Evolutionary conservation across 163 green algal species (phyloP).

Genomic region (Prototheca cutis): DNA sequence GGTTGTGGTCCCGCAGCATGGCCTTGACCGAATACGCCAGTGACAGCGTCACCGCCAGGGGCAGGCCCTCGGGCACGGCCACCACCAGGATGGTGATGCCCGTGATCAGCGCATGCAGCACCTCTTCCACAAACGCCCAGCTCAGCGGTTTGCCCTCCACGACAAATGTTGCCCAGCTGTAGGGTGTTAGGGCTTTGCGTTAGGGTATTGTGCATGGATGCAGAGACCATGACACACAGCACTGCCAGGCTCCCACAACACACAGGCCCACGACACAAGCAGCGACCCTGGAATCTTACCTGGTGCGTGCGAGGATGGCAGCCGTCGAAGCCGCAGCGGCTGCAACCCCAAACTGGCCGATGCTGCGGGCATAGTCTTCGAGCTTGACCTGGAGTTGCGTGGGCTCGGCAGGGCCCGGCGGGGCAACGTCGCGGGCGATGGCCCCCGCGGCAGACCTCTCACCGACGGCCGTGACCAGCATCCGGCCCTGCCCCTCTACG

Average conservation of each 20-base stretch:
- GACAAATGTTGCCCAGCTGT: constrained; percentile 32
- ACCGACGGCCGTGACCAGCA: constrained; percentile 74
- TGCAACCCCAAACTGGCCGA: constrained; percentile 57
- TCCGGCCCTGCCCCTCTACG: constrained; percentile 55
- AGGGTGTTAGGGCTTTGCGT: no score
- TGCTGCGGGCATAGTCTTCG: constrained; percentile 54
- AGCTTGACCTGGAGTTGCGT: constrained; percentile 67
- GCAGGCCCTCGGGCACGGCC: constrained; percentile 84
- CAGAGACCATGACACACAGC: no score
- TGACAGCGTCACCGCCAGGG: constrained; percentile 78
- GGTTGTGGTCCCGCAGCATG: constrained; percentile 82
- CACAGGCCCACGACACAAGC: not conserved
- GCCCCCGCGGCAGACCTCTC: constrained; percentile 50
- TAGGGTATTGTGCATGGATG: no score
- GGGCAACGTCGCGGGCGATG: constrained; percentile 34
- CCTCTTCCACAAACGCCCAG: constrained; percentile 39
- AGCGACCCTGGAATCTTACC: not conserved
- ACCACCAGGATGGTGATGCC: constrained; percentile 81
- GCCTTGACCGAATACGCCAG: constrained; percentile 74
- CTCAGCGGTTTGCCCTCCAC: constrained; percentile 30
- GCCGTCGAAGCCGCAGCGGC: constrained; percentile 39
- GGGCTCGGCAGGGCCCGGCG: no score
- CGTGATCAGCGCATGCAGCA: constrained; percentile 66
- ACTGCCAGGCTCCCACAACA: no score
- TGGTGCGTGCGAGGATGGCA: constrained; percentile 32